Conservation (phyloP, 1,284 basidiomycete species). For the Testicularia cyperi region DNA sequence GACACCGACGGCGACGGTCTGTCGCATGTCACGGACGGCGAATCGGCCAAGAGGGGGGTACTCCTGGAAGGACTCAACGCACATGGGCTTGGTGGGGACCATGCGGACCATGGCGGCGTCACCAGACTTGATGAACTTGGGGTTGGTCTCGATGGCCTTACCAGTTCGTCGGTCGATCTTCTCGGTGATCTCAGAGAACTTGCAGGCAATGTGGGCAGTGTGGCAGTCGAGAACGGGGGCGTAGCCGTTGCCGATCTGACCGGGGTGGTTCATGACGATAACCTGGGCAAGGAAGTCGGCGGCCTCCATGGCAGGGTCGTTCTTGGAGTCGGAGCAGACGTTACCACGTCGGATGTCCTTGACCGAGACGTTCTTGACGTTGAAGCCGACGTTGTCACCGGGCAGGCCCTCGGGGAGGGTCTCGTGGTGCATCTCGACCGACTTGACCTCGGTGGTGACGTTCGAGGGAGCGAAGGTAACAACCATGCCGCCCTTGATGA, state of each 20-base stretch:
- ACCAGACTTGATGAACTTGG: slow-evolving; percentile 78
- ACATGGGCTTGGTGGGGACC: slow-evolving; percentile 94
- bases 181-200: slow-evolving; percentile 95
- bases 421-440: slow-evolving; percentile 99
- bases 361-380: slow-evolving; percentile 94
- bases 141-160: slow-evolving; percentile 80
- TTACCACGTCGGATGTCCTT: slow-evolving; percentile 99
- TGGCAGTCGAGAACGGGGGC: slow-evolving; percentile 99
- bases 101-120: slow-evolving; percentile 92
- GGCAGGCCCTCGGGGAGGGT: slow-evolving; percentile 91
- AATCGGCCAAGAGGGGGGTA: slow-evolving; percentile 99
- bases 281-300: slow-evolving; percentile 99
- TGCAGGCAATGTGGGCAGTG: slow-evolving; percentile 99
- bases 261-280: slow-evolving; percentile 99
- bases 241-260: slow-evolving; percentile 97
- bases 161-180: slow-evolving; percentile 96
- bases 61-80: slow-evolving; percentile 94
- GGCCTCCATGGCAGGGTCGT: slow-evolving; percentile 98
- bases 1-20: slow-evolving; percentile 77
- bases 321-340: slow-evolving; percentile 99
- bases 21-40: slow-evolving; percentile 66
- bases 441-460: slow-evolving; percentile 99
- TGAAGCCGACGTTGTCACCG: slow-evolving; percentile 98
- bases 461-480: slow-evolving; percentile 94
- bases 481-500: slow-evolving; percentile 98